Base-by-base conservation (phyloP, 2,329 filamentous ascomycete species). In the Colletotrichum caudatum region DNA sequence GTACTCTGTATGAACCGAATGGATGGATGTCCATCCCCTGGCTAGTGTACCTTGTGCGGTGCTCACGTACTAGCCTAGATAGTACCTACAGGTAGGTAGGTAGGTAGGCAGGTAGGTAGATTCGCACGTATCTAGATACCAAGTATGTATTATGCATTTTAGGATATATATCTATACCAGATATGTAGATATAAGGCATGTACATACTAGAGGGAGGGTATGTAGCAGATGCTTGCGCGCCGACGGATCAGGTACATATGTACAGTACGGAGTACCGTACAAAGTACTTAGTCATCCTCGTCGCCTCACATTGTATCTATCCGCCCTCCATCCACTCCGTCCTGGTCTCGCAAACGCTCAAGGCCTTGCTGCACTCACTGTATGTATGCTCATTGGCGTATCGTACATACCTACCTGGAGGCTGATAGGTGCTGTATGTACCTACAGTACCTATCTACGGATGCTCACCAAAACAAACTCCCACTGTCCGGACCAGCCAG, bases 401-500 rank as follows among this genome's bases (percentile, higher is more conserved):
- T 48, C 12, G 29, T 29, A 29, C 29, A 29, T 29, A 29, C 29
- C 29, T 29, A 29, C 29, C 29, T 29, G 29, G 56, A 9, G 20
- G 26, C 29, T 29, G 29, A 29, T 3, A 3, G 29, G 29, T 29
- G 5, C 5, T 29, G 29, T 29, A 29, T 29, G 29, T 29, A 29
- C 29, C 29, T 29, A 29, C 29, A 29, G 29, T 29, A 29, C 29
- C 29, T 29, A 29, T 29, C 29, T 29, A 29, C 29, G 29, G 2
- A 29, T 12, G 12, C 41, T 26, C 46, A 35, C 65, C 56, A 51
- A 29, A 29, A 29, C 29, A 29, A 33, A 53, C 44, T 69, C 60
- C 51, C 57, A 50, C 58, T 71, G 70, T 62, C 48, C 50, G 23
- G 16, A 53, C 14, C 50, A 53, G 29, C 29, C 2, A 29, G 29